Evolutionary conservation across 1,284 basidiomycete genomes (phyloP).

Genomic region (Coniferiporia weirii): DNA sequence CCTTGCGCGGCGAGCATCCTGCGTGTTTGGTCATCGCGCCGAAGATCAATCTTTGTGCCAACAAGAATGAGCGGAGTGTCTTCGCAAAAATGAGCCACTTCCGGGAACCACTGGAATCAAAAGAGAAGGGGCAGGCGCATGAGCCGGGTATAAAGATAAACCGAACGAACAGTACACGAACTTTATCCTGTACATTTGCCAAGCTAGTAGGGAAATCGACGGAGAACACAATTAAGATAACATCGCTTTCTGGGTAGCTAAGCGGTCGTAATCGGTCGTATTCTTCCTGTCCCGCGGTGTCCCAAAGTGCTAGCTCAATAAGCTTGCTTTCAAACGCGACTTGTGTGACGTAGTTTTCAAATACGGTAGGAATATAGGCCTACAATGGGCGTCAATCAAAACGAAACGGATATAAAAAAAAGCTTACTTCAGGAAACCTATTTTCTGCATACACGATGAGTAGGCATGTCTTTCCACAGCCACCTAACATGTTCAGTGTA

Average conservation of each 20-base stretch:
- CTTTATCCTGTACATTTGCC: constrained; percentile 92
- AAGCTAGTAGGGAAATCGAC: constrained; percentile 95
- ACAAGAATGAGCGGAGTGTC: constrained; percentile 90
- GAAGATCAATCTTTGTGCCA: constrained; percentile 90
- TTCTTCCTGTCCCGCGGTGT: constrained; percentile 98
- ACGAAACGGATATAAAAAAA: constrained; percentile 20
- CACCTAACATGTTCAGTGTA: constrained; percentile 39
- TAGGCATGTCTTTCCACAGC: constrained; percentile 86
- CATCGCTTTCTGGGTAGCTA: constrained; percentile 94
- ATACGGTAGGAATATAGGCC: constrained; percentile 97
- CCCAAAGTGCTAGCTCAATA: constrained; percentile 95
- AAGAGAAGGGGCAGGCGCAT: background rate
- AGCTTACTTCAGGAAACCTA: constrained; percentile 89
- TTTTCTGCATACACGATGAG: constrained; percentile 96
- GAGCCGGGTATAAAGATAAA: background rate
- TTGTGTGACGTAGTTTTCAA: constrained; percentile 95
- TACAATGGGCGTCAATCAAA: constrained; percentile 29
- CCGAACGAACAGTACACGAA: constrained; percentile 29
- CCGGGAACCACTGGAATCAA: constrained; percentile 83
- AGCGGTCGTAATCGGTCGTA: constrained; percentile 93
- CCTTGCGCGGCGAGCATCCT: constrained; percentile 94
- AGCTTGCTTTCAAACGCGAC: constrained; percentile 85
- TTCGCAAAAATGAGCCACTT: constrained; percentile 97
- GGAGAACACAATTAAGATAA: constrained; percentile 96
- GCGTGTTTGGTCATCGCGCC: constrained; percentile 81